A percentile compares a stretch with the other conserved stretches of the same genome.
Conservation (phyloP, 108 stramenopile genomes). For the Schizochytrium sp. region DNA sequence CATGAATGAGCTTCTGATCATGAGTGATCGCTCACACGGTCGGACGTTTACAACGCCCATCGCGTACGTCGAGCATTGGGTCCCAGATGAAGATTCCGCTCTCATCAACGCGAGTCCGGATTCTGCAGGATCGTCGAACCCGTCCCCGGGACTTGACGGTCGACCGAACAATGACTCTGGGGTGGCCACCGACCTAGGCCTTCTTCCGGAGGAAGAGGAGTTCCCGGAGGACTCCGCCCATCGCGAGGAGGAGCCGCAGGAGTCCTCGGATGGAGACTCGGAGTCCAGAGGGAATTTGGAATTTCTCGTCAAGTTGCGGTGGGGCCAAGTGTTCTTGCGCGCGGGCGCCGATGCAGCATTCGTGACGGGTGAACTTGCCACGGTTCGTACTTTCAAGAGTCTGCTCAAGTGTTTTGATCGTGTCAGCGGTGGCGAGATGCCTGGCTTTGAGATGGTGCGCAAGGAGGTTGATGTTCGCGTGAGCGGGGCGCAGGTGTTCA, state of each 20-base stretch:
- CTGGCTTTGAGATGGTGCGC: not conserved
- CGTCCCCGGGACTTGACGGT: not conserved
- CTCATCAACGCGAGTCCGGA: not conserved
- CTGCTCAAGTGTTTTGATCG: not conserved
- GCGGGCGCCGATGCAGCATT: not conserved
- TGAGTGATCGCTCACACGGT: not conserved
- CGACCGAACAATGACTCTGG: not conserved
- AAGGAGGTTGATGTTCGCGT: not conserved
- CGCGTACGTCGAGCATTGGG: not conserved
- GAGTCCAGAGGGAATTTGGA: not conserved
- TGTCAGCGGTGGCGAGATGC: not conserved
- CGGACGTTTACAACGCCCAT: not conserved
- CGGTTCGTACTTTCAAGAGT: not conserved
- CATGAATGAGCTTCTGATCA: not conserved
- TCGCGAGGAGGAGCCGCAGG: not conserved
- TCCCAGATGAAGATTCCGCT: not conserved
- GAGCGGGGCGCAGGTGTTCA: not conserved
- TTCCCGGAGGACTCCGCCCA: not conserved
- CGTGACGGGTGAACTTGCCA: not conserved
- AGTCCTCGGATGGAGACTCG: not conserved
- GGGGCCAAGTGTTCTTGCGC: not conserved
- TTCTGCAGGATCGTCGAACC: not conserved
- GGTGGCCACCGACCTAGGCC: too few species aligned
- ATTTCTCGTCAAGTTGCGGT: not conserved
- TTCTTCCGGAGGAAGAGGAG: too few species aligned